Evolutionary conservation across 495 filamentous ascomycete species (phyloP), one percentile per base, ranked within the genome.

Genomic region (Hypomontagnella submonticulosa): DNA sequence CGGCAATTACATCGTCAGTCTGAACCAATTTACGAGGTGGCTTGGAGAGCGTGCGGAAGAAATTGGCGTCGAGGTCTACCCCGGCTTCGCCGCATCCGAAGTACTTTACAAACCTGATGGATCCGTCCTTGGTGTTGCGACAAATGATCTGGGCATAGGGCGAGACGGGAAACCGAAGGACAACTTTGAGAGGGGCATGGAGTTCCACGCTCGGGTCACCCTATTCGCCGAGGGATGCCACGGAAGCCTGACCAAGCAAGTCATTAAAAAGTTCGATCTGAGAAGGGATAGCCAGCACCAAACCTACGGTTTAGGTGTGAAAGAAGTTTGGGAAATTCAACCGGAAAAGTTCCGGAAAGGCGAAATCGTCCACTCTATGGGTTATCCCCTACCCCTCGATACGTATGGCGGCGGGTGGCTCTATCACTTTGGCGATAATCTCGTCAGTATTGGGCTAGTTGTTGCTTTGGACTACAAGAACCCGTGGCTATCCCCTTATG

Each of bases 341-440:
- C 93, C 96, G 0, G 92, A 93, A 71, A 98, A 97, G 75, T 97
- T 97, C 79, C 81, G 86, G 32, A 88, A 90, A 62, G 95, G 95
- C 42, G 84, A 96, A 75, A 84, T 97, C 43, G 83, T 85, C 7
- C 96, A 99, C 80, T 92, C 93, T 3, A 87, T 99, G 89, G 95
- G 95, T 11, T 98, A 96, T 72, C 95, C 95, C 11, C 77, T 99
- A 27, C 88, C 93, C 6, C 82, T 77, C 70, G 89, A 97, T 74
- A 97, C 93, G 3, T 99, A 99, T 64, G 95, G 95, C 66, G 95
- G 95, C 67, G 92, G 90, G 37, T 99, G 90, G 90, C 92, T 99
- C 88, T 99, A 99, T 70, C 95, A 99, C 76, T 99, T 98, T 73
- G 95, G 93, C 16, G 93, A 98, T 65, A 98, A 98, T 76, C 87